These are phyloP conservation scores for Castanopsis chinensis DNA, from an alignment of 306 rosid species.

Conservation along the genomic window DNA sequence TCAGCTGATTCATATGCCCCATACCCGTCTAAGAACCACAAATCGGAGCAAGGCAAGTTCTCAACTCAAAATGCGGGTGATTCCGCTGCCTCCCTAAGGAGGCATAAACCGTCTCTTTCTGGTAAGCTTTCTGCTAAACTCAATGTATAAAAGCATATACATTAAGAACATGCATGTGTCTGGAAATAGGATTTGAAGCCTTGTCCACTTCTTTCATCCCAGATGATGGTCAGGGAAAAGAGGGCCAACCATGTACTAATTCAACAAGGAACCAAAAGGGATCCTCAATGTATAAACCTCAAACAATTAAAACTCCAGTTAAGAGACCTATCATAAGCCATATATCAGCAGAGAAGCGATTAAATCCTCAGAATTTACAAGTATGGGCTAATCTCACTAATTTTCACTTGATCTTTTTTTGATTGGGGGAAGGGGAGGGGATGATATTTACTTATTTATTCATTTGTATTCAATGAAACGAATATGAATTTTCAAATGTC, in stretches of 20 bases:
- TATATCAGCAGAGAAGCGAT: slow-evolving; percentile 46
- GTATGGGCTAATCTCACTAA: slow-evolving; percentile 23
- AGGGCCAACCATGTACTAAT: slow-evolving; percentile 43
- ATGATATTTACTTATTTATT: neutral
- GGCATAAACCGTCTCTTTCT: slow-evolving; percentile 20
- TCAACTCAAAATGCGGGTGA: slow-evolving; percentile 34
- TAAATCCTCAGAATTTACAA: slow-evolving; percentile 46
- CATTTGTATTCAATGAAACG: neutral
- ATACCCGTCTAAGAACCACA: slow-evolving; percentile 27
- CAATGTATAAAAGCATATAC: neutral
- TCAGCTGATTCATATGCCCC: slow-evolving; percentile 29
- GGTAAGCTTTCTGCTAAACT: slow-evolving; percentile 40
- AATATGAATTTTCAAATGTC: slow-evolving; percentile 24
- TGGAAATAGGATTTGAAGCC: slow-evolving; percentile 4
- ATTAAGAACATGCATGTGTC: slow-evolving; percentile 1
- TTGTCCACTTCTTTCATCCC: slow-evolving; percentile 24
- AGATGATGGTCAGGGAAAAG: slow-evolving; percentile 69
- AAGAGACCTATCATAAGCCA: slow-evolving; percentile 42
- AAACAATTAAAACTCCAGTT: slow-evolving; percentile 27
- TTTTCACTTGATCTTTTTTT: neutral
- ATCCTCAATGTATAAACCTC: slow-evolving; percentile 30
- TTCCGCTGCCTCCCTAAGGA: slow-evolving; percentile 12
- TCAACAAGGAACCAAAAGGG: slow-evolving; percentile 40
- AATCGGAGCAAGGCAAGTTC: slow-evolving; percentile 29
- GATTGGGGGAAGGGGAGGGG: neutral